Evolutionary conservation across 331 rosid species (phyloP).

Genomic region (Pyrus hybrid): DNA sequence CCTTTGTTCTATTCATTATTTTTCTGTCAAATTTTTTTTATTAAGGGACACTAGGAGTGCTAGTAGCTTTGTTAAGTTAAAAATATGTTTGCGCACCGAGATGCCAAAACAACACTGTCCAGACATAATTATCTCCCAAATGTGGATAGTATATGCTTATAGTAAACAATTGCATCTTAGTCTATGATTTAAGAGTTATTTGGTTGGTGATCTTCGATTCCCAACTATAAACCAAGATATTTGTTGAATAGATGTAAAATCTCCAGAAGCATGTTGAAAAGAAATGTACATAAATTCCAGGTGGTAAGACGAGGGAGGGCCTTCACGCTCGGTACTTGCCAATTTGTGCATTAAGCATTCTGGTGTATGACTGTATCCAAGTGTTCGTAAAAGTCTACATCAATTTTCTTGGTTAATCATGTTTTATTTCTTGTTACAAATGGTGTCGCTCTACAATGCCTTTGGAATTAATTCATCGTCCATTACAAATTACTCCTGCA

Average conservation of each 20-base stretch:
- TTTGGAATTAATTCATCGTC: not conserved
- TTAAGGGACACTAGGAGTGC: not conserved
- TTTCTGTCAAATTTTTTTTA: not conserved
- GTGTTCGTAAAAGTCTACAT: not conserved
- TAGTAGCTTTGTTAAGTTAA: not conserved
- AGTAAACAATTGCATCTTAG: not conserved
- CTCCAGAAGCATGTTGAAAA: too few relatives aligned
- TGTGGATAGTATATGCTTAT: not conserved
- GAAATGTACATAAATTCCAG: too few relatives aligned
- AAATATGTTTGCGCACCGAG: not conserved
- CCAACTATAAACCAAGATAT: too few relatives aligned
- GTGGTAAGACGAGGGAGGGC: too few relatives aligned
- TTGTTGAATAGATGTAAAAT: too few relatives aligned
- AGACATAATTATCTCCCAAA: too few relatives aligned
- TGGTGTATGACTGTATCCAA: not conserved
- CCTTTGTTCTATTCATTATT: not conserved
- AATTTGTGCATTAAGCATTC: not conserved
- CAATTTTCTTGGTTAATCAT: not conserved
- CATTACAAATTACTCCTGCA: conserved; percentile 19
- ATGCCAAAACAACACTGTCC: too few relatives aligned
- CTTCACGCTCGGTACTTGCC: too few relatives aligned
- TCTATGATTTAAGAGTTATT: too few relatives aligned
- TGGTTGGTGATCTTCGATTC: too few relatives aligned
- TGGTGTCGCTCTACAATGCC: not conserved
- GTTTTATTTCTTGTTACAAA: not conserved